Conservation (phyloP, 1,284 basidiomycete species). For the Garcileccinum viscosum region DNA sequence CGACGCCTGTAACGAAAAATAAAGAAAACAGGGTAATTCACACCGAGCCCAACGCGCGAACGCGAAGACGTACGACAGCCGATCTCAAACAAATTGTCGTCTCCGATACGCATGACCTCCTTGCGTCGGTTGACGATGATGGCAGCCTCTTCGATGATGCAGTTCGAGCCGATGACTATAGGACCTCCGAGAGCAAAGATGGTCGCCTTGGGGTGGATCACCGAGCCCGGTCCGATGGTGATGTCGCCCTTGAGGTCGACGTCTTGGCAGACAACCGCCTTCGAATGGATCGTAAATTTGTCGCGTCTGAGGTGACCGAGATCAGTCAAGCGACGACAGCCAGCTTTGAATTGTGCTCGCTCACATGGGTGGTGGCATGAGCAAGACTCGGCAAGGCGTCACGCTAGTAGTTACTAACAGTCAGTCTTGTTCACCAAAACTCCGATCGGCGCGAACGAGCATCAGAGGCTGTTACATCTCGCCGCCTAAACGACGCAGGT, state of each 20-base stretch:
- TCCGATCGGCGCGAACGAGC: background rate
- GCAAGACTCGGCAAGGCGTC: background rate
- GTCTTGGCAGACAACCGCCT: conserved; percentile 86
- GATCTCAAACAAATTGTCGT: conserved; percentile 93
- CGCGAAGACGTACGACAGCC: conserved; percentile 72
- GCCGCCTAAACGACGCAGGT: background rate
- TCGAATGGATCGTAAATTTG: conserved; percentile 80
- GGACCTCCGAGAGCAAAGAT: conserved; percentile 88
- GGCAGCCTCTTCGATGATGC: conserved; percentile 90
- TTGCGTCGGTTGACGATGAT: conserved; percentile 88
- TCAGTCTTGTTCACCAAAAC: background rate
- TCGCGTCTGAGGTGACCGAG: conserved; percentile 58
- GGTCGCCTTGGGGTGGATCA: conserved; percentile 93
- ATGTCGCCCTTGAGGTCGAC: conserved; percentile 90
- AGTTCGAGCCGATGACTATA: conserved; percentile 85
- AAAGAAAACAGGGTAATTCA: background rate
- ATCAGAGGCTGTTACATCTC: background rate
- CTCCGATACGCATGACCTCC: conserved; percentile 89
- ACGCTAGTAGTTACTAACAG: too few relatives aligned
- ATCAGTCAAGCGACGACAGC: conserved; percentile 2
- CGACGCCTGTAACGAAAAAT: conserved; percentile 64
- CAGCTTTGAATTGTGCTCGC: conserved; percentile 1
- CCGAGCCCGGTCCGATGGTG: conserved; percentile 87
- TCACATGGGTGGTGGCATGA: conserved; percentile 32
- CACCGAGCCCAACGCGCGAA: background rate